Evolutionary conservation across 2,329 filamentous ascomycete species (phyloP), one percentile per base, ranked within the genome.

Genomic region (Cytospora leucostoma): DNA sequence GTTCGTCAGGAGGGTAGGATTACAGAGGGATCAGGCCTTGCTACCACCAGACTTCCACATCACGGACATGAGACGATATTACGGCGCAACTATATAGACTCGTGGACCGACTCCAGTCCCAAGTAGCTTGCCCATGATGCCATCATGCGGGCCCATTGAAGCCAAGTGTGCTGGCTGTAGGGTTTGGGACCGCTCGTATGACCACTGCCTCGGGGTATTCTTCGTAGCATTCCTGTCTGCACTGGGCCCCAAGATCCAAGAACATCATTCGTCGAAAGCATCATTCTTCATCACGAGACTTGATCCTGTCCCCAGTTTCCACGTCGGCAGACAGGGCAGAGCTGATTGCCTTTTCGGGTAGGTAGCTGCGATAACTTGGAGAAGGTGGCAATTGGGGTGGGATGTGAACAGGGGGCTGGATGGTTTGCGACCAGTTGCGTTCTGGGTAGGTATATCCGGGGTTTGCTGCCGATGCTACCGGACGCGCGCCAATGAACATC

Each of bases 1-100:
- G 59, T 37, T 50, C 38, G 51, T 38, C 59, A 55, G 5, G 71
- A 73, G 21, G 68, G 71, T 27, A 2, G 27, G 27, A n/a, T n/a
- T 33, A 37, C 32, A 47, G 49, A 40, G 13, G 33, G n/a, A 37
- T 33, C 52, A 40, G 55, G 54, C 51, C 59, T 55, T 50, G 27
- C 54, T 55, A 50, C 32, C 38, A 38, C 61, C 61, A 54, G 33
- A 27, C 38, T 10, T 35, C 50, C 33, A 49, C 52, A 27, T 54
- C 61, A 27, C 55, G 50, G 17, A 35, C 61, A 49, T 38, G 3
- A 53, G 27, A 54, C 49, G 49, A 59, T 54, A 27, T 32, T 50
- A 38, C 55, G 13, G 27, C n/a, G 7, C 19, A 13, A 19, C 37
- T 58, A 57, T 57, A 56, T 57, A 37, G 47, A 50, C 34, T 37